Percentiles rank a stretch among this genome's conserved stretches.
Evolutionary conservation across 1,284 basidiomycete species (phyloP).

Genomic region (Boletellus deceptivus): DNA sequence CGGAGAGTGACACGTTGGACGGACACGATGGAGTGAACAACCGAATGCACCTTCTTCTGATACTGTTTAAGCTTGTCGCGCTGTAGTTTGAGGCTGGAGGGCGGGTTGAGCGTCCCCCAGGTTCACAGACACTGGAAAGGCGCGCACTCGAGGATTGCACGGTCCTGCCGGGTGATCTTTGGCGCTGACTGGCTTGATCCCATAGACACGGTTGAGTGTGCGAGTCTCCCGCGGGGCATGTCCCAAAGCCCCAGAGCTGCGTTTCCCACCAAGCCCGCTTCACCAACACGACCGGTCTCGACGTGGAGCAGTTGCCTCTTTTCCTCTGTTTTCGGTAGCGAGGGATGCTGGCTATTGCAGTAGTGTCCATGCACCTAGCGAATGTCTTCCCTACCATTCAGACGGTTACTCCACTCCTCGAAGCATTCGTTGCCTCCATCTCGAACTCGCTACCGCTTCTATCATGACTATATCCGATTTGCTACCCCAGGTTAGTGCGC

Average conservation of each 20-base stretch:
- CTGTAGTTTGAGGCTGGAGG: conserved; percentile 82
- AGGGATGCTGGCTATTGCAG: conserved; percentile 28
- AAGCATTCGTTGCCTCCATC: conserved; percentile 9
- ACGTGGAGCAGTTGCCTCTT: conserved; percentile 7
- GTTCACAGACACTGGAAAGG: conserved; percentile 15
- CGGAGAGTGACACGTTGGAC: background rate
- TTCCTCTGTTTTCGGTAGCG: conserved; percentile 7
- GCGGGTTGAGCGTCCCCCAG: conserved; percentile 21
- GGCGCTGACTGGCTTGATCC: conserved; percentile 76
- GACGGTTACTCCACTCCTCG: conserved; percentile 16
- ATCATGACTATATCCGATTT: conserved; percentile 72
- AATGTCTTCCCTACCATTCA: conserved; percentile 28
- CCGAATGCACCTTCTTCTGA: conserved; percentile 76
- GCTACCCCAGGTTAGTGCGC: conserved; percentile 48
- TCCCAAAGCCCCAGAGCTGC: too few species aligned
- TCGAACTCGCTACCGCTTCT: conserved; percentile 28
- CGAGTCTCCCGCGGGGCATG: background rate
- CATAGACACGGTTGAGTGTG: conserved; percentile 41
- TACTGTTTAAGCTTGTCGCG: conserved; percentile 95
- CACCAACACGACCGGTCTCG: conserved; percentile 10
- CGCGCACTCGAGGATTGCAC: conserved; percentile 89
- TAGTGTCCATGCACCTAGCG: conserved; percentile 27
- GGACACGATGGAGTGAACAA: conserved; percentile 1
- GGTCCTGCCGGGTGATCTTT: conserved; percentile 91
- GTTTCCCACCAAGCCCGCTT: conserved; percentile 23